Evolutionary conservation across 2,329 filamentous ascomycete species (phyloP), one percentile per base, ranked within the genome.

Genomic region (Lasiodiplodia gonubiensis): DNA sequence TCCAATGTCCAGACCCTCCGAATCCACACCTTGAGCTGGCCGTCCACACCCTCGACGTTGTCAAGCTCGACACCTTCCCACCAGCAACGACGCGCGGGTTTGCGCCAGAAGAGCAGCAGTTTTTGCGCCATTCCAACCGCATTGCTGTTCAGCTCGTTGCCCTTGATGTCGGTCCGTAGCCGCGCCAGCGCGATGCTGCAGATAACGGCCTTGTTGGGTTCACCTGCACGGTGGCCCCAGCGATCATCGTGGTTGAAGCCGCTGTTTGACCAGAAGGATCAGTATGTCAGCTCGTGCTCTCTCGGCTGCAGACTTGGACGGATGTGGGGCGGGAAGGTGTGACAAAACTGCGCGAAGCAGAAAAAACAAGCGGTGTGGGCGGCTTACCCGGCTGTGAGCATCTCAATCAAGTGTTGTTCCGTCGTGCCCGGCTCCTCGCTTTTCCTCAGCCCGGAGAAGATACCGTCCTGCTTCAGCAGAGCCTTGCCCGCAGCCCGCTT

Each of bases 71-170:
- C 91, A 27, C 95, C 95, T 79, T 99, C 95, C 95, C 95, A 99
- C 95, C 95, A 99, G 84, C 95, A 99, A 78, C 95, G 88, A 69
- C 95, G 86, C 16, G 95, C 95, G 18, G 95, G 95, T 81, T 99
- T 99, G 71, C 95, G 88, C 95, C 95, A 99, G 84, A 99, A 99
- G 3, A 99, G 86, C 16, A 99, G 86, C 55, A 99, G 86, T 82
- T 99, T 99, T 80, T 99, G 95, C 14, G 95, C 95, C 95, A 99
- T 99, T 64, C 94, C 94, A 21, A 98, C 93, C 0, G 93, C 91
- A 77, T 88, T 89, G 74, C 83, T 88, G 74, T 90, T 93, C 63
- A 92, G 84, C 74, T 89, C 90, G 72, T 94, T 92, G 66, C 93
- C 86, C 70, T 84, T 89, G 74, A 97, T 93, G 74, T 98, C 95